Evolutionary conservation across 495 filamentous ascomycete species (phyloP), one percentile per base, ranked within the genome.

Genomic region (Hypoxylon cercidicola): DNA sequence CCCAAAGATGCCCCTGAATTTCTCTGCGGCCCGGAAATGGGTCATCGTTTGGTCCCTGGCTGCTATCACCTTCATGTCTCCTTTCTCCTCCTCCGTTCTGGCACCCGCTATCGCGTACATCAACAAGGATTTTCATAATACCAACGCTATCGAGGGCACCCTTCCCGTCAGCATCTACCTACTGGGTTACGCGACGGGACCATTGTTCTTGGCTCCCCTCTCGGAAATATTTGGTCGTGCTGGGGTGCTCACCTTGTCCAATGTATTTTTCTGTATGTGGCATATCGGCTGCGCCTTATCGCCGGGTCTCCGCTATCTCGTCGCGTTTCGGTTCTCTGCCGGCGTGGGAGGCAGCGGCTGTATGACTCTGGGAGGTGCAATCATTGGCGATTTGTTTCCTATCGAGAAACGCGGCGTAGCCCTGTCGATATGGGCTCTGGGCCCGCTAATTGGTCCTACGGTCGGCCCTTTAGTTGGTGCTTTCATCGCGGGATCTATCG

Each of bases 181-280:
- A 16, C 62, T 82, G 0, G 79, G 79, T 13, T 81, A 79, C 47
- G 74, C 71, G 6, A 71, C 80, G 12, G 79, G 79, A 1, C 79
- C 79, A 5, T 52, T 82, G 10, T 66, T 73, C 20, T n/a, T 73
- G 10, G 88, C 87, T 0, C 91, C 91, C 0, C 74, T 93, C 6
- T 88, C 84, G 10, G 90, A 95, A 72, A 87, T 93, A 13, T 92
- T 90, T 60, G 91, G 91, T 0, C 82, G 91, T 2, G 75, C 83
- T 0, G 77, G 81, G 5, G 82, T 93, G 10, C 75, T 92, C 19
- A 85, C 85, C 21, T 71, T 78, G 2, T 75, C 86, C 7, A 92
- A 92, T 55, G 48, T 84, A 5, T 87, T 91, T 59, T 96, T 90
- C 63, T 79, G 88, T 72, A 76, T 83, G 8, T 90, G 86, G 82